Percentiles rank a stretch among this genome's conserved stretches.
Conservation (phyloP, 75 land plant species). For the Cryptomeria japonica region DNA sequence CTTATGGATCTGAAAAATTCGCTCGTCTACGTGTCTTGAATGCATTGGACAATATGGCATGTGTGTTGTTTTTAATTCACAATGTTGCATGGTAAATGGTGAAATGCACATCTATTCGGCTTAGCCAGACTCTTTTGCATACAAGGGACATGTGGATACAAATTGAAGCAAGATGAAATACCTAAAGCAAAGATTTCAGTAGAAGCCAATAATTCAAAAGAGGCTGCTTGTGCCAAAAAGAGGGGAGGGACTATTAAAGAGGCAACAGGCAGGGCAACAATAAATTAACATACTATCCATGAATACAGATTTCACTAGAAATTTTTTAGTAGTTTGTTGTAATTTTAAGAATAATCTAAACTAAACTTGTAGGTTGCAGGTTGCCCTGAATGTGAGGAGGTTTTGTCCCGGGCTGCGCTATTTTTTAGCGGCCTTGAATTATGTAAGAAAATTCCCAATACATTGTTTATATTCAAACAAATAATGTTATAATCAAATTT, state of each 20-base stretch:
- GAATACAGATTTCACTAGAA: not conserved
- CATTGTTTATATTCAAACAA: not conserved
- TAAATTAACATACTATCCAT: not conserved
- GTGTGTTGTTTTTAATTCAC: no score
- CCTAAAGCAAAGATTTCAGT: no score
- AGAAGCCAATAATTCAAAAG: no score
- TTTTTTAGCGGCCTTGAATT: constrained; percentile 76
- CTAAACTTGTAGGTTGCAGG: not conserved
- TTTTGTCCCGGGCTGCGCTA: constrained; percentile 21
- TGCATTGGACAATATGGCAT: no score
- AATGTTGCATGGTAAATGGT: no score
- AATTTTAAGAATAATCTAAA: not conserved
- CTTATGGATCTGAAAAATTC: no score
- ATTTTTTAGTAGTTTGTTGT: not conserved
- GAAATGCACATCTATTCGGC: no score
- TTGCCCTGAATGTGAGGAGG: not conserved
- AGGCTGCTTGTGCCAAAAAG: no score
- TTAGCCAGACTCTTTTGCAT: no score
- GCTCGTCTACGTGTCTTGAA: no score
- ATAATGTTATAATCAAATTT: not conserved
- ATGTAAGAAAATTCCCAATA: constrained; percentile 34
- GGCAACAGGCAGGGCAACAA: not conserved
- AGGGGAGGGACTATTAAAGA: not conserved
- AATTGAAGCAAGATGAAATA: no score
- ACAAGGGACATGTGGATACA: no score